Percentiles rank a stretch among this genome's conserved stretches.
Evolutionary conservation across 2,329 filamentous ascomycete species (phyloP).

Genomic region (Didymella sp.): DNA sequence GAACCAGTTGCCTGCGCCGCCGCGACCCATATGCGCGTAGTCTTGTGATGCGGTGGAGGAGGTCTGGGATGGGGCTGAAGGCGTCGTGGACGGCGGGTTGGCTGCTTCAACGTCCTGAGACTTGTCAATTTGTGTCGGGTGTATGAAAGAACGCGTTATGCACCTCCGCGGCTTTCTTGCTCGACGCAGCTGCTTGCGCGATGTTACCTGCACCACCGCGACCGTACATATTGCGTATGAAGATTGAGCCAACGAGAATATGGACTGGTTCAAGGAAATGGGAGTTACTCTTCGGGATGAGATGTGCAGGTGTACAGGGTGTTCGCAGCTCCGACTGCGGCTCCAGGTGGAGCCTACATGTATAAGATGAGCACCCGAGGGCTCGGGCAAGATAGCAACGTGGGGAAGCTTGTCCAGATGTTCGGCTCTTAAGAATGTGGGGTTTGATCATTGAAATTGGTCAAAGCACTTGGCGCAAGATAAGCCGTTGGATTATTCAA

Average conservation of each 20-base stretch:
- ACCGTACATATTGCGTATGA: conserved; percentile 44
- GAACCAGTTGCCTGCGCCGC: conserved; percentile 58
- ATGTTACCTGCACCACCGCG: conserved; percentile 58
- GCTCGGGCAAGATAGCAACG: conserved; percentile 28
- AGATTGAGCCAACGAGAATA: background rate
- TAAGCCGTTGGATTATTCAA: conserved; percentile 13
- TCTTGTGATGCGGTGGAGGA: conserved; percentile 39
- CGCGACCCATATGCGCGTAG: conserved; percentile 55
- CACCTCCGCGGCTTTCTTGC: conserved; percentile 42
- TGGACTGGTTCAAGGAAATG: background rate
- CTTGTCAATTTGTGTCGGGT: background rate
- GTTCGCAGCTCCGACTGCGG: conserved; percentile 13
- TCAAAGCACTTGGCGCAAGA: conserved; percentile 34
- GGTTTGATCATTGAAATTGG: conserved; percentile 33
- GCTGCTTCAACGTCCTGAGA: conserved; percentile 52
- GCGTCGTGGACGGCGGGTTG: conserved; percentile 26
- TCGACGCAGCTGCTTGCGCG: conserved; percentile 44
- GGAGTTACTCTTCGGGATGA: background rate
- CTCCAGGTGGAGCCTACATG: conserved; percentile 22
- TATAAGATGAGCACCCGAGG: conserved; percentile 13
- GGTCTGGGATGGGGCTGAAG: conserved; percentile 21
- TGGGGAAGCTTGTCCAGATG: conserved; percentile 34
- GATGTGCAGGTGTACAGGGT: background rate
- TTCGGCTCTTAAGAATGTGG: conserved; percentile 29
- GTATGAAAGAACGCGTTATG: background rate